Evolutionary conservation across 2,329 filamentous ascomycete genomes (phyloP).

Genomic region (Davidsoniella virescens): DNA sequence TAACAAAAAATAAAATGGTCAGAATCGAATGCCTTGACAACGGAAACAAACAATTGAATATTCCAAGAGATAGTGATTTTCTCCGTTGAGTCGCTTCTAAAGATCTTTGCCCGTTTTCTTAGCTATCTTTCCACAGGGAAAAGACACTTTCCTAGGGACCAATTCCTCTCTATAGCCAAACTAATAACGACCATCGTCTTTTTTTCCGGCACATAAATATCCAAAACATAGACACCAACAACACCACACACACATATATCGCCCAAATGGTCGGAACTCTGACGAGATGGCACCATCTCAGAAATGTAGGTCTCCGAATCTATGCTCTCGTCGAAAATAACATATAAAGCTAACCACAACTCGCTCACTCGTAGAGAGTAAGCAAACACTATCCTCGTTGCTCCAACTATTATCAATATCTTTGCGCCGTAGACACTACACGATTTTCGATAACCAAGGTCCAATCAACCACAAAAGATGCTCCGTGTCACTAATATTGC

Average conservation of each 20-base stretch:
- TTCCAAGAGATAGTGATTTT: too few relatives aligned
- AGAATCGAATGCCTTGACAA: too few relatives aligned
- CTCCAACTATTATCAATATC: neutral
- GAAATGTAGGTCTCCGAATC: conserved; percentile 35
- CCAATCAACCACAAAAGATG: neutral
- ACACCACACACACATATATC: neutral
- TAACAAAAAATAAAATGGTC: too few relatives aligned
- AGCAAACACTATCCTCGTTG: neutral
- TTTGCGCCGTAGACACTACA: conserved; percentile 6
- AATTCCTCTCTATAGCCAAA: too few relatives aligned
- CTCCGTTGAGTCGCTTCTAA: neutral
- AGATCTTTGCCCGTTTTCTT: neutral
- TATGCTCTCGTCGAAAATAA: too few relatives aligned
- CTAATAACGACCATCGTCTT: too few relatives aligned
- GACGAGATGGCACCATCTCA: conserved; percentile 51
- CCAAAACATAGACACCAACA: too few relatives aligned
- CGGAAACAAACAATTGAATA: too few relatives aligned
- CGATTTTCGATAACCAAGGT: conserved; percentile 9
- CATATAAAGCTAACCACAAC: neutral
- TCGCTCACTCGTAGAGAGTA: too few relatives aligned
- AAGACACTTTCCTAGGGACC: too few relatives aligned
- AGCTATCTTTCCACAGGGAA: neutral
- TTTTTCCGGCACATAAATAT: too few relatives aligned
- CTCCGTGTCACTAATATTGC: conserved; percentile 15
- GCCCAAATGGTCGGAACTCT: conserved; percentile 28